These are phyloP conservation scores for Mikania micrantha DNA, from an alignment of 129 eudicot species.

Conservation along the genomic window DNA sequence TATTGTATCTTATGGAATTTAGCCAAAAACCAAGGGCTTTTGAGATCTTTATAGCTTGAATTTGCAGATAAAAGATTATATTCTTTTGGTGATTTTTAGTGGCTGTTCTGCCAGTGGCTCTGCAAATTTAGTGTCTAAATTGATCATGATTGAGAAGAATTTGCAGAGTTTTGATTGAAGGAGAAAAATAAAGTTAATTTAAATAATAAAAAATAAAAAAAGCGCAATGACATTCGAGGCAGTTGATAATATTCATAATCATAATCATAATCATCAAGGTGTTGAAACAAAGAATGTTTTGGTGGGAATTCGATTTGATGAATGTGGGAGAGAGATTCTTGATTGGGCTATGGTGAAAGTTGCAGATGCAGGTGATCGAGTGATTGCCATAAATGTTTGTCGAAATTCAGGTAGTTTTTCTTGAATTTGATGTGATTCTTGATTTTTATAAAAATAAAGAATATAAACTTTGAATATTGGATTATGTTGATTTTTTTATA, in stretches of 20 bases:
- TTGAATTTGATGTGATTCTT: background rate
- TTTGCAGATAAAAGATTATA: constrained; percentile 10
- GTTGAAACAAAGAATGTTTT: constrained; percentile 49
- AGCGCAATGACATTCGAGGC: constrained; percentile 31
- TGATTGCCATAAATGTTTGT: constrained; percentile 73
- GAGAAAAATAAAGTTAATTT: background rate
- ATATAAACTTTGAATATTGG: background rate
- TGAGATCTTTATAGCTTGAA: constrained; percentile 27
- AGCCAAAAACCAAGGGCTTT: constrained; percentile 13
- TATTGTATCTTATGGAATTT: constrained; percentile 16
- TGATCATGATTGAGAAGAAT: constrained; percentile 7
- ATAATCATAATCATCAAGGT: constrained; percentile 26
- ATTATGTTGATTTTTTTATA: constrained; percentile 15
- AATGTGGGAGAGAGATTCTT: constrained; percentile 55
- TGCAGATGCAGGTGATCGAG: constrained; percentile 76
- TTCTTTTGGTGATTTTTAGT: constrained; percentile 26
- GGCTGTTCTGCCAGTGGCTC: constrained; percentile 3
- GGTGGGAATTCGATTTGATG: constrained; percentile 81
- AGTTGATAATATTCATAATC: constrained; percentile 15
- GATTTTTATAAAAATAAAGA: background rate
- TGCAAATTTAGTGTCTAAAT: constrained; percentile 27
- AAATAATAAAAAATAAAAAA: constrained; percentile 8
- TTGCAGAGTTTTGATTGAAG: constrained; percentile 17
- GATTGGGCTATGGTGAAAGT: constrained; percentile 91
- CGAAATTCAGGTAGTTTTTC: constrained; percentile 55